Evolutionary conservation across 2,329 filamentous ascomycete genomes (phyloP).

Genomic region (Beauveria bassiana): DNA sequence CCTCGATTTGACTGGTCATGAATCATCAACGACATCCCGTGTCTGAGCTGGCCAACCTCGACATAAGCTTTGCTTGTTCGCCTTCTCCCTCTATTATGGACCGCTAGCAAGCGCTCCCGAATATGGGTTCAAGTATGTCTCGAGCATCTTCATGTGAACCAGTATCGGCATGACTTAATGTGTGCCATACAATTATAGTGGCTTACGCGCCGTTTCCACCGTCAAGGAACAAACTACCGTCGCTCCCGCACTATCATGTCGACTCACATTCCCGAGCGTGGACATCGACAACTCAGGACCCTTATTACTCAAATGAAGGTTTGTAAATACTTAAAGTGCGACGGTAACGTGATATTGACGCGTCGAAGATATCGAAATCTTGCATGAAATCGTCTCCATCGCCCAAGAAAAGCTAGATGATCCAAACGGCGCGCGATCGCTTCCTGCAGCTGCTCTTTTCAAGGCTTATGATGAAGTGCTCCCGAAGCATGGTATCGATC

Average conservation of each 20-base stretch:
- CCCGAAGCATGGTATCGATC: constrained; percentile 59
- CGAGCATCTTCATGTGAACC: background rate
- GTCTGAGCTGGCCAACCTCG: background rate
- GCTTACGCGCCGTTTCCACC: constrained; percentile 10
- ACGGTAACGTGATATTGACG: background rate
- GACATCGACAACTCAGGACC: constrained; percentile 19
- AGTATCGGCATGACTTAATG: background rate
- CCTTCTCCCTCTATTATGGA: constrained; percentile 22
- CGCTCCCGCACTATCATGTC: background rate
- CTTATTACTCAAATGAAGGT: constrained; percentile 57
- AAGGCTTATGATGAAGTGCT: constrained; percentile 71
- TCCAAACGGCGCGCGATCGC: constrained; percentile 51
- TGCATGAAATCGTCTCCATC: constrained; percentile 67
- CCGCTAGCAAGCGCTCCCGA: constrained; percentile 22
- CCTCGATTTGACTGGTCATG: background rate
- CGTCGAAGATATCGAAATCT: constrained; percentile 58
- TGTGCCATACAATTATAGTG: constrained; percentile 1
- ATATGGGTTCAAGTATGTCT: constrained; percentile 22
- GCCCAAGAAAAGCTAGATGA: constrained; percentile 58
- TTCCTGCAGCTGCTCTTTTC: constrained; percentile 73
- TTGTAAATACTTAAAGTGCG: constrained; percentile 6
- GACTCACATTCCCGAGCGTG: constrained; percentile 4
- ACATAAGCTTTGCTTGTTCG: background rate
- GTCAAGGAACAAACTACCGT: background rate
- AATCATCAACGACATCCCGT: background rate